These are phyloP conservation scores for Sungouiozyma intestinalis DNA, from an alignment of 805 yeast species.

Conservation along the genomic window DNA sequence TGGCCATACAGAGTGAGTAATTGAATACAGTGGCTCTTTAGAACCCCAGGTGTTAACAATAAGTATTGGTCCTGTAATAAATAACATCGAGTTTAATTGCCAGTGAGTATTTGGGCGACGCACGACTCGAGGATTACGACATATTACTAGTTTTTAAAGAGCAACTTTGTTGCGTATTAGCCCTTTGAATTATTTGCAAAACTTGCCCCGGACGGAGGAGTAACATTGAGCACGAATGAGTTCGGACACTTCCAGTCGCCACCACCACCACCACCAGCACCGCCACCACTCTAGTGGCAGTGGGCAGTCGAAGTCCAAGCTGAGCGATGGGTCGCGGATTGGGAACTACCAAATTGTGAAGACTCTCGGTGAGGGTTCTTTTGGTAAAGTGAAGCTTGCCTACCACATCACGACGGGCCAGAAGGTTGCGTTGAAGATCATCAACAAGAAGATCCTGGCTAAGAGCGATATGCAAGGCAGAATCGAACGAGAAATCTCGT, in stretches of 20 bases:
- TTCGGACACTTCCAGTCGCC: constrained; percentile 2
- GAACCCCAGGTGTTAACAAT: no score
- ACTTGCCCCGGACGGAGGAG: no score
- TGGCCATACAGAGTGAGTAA: no score
- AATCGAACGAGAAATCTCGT: constrained; percentile 87
- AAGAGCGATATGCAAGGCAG: constrained; percentile 96
- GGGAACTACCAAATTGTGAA: constrained; percentile 91
- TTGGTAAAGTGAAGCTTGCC: constrained; percentile 90
- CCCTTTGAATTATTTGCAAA: no score
- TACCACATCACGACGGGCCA: constrained; percentile 87
- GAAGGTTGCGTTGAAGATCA: constrained; percentile 84
- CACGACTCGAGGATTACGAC: no score
- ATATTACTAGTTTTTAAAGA: no score
- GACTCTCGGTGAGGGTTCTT: constrained; percentile 92
- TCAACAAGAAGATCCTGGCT: constrained; percentile 83
- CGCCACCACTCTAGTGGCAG: constrained; percentile 8
- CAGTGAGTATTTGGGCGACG: no score
- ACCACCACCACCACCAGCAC: constrained; percentile 17
- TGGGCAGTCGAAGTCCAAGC: constrained; percentile 7
- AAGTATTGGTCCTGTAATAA: no score
- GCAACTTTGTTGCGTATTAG: no score
- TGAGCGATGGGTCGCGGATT: constrained; percentile 40
- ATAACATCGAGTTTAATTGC: no score
- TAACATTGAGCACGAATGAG: constrained; percentile 1
- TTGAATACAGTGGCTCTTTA: no score